phyloP scores from a whole-genome alignment of 1,284 basidiomycete species.

The Trametes sp. region DNA sequence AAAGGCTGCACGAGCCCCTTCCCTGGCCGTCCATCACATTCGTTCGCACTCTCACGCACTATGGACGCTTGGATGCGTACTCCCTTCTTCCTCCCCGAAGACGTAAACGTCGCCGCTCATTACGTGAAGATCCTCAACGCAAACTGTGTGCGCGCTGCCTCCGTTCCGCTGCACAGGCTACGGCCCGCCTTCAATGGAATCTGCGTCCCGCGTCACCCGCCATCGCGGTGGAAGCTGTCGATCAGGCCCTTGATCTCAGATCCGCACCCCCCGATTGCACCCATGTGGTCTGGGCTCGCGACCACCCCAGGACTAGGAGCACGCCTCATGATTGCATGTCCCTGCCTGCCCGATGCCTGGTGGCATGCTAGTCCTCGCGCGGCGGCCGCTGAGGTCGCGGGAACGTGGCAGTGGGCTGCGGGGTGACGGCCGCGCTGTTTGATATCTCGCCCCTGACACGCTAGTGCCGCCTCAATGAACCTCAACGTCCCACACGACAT shows the following conservation, averaged over 20 bases:
- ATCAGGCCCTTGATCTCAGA: constrained; percentile 28
- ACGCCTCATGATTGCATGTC: constrained; percentile 1
- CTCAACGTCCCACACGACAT: no score
- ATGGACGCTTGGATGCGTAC: constrained; percentile 16
- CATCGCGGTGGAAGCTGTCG: constrained; percentile 16
- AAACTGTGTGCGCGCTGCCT: constrained; percentile 11
- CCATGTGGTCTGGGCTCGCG: constrained; percentile 14
- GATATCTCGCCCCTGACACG: neutral
- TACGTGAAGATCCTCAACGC: constrained; percentile 15
- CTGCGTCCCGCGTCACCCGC: constrained; percentile 6
- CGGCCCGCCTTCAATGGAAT: constrained; percentile 15
- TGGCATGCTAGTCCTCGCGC: constrained; percentile 3
- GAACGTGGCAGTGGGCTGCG: neutral
- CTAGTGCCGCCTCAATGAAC: neutral
- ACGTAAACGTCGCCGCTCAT: constrained; percentile 12
- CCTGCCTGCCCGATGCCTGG: neutral
- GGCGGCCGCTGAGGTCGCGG: constrained; percentile 14
- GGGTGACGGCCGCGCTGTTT: neutral
- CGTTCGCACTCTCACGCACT: neutral
- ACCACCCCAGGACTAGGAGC: constrained; percentile 4
- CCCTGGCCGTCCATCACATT: neutral
- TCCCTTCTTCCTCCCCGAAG: constrained; percentile 12
- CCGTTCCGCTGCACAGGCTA: constrained; percentile 9
- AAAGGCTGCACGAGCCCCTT: neutral
- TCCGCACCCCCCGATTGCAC: constrained; percentile 15